Conservation (phyloP, 345 rosid genomes). For the Streptanthus diversifolius region DNA sequence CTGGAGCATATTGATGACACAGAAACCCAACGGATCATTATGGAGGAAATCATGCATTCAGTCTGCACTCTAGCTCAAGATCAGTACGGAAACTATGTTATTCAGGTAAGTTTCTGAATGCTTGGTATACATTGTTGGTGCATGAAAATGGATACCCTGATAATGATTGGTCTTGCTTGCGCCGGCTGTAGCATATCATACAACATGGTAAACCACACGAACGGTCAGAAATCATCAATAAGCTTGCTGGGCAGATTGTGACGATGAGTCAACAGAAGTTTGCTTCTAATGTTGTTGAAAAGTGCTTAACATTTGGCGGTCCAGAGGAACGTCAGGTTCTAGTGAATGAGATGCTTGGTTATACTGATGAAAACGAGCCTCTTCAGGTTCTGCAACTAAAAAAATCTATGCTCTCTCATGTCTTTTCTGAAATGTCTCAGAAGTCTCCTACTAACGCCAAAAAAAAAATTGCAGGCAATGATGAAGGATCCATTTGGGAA, state of each 20-base stretch:
- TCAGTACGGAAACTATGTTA: conserved; percentile 96
- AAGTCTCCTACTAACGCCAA: not conserved
- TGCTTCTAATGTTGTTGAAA: conserved; percentile 96
- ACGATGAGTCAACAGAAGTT: conserved; percentile 97
- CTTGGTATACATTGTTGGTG: not conserved
- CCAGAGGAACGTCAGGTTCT: conserved; percentile 78
- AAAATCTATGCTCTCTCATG: not conserved
- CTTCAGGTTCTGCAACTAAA: conserved; percentile 63
- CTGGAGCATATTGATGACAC: conserved; percentile 71
- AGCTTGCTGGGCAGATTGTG: conserved; percentile 92
- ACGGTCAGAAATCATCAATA: conserved; percentile 62
- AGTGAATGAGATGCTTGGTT: conserved; percentile 89
- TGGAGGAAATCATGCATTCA: conserved; percentile 84
- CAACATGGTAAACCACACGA: conserved; percentile 82
- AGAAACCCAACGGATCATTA: conserved; percentile 63
- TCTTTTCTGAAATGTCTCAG: not conserved
- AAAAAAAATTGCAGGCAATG: conserved; percentile 64
- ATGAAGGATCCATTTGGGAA: conserved; percentile 99
- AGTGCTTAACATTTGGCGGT: conserved; percentile 83
- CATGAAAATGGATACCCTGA: not conserved
- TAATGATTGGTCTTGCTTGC: conserved; percentile 12
- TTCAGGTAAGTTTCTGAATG: conserved; percentile 53
- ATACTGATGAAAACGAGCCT: conserved; percentile 92
- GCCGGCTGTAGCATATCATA: conserved; percentile 69
- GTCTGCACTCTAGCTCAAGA: conserved; percentile 80